Evolutionary conservation across 306 rosid genomes (phyloP), one percentile per base, ranked within the genome.

Genomic region (Purshia tridentata): DNA sequence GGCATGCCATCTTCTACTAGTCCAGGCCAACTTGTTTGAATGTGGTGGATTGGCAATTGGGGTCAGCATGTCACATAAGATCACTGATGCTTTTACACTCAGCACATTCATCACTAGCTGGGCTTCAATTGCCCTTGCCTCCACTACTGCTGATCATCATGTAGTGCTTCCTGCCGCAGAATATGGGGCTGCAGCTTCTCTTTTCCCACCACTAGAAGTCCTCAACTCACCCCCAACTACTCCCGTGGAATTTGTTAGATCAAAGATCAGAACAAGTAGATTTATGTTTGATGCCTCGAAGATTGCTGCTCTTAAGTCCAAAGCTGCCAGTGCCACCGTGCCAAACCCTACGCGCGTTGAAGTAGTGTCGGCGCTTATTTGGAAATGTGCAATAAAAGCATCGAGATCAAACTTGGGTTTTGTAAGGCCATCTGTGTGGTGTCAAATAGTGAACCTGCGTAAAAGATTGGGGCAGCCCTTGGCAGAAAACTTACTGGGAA

Each of bases 11-110:
- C 76, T 77, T 52, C 63, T 76, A 23, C 63, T 66, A 18, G 20
- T 78, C 48, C 86, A 82, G 19, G 82, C 70, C 2, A 83, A 60
- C 7, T 6, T 67, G 1, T 84, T 86, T 49, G 54, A 65, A 54
- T 81, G 88, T 62, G 85, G 84, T 0, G 86, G 86, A 56, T 70
- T 86, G 41, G 86, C 83, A 2, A 68, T 86, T 19, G 80, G 83
- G 2, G 1, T 65, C 8, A 76, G 81, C 42, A 59, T 77, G 18
- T 83, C 81, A 16, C 88, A 86, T 42, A 79, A 57, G 72, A 20
- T 81, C 18, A 14, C 71, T 0, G 90, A 81, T 70, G 83, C 77
- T 2, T 77, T 73, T 23, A 63, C 85, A 39, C 3, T 79, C 1
- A 65, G 83, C 41, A 50, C 50, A 1, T 84, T 86, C 62, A 41